These are phyloP conservation scores for Entelexis sorbosivorans DNA, from an alignment of 1,139 yeast genomes.

Conservation along the genomic window DNA sequence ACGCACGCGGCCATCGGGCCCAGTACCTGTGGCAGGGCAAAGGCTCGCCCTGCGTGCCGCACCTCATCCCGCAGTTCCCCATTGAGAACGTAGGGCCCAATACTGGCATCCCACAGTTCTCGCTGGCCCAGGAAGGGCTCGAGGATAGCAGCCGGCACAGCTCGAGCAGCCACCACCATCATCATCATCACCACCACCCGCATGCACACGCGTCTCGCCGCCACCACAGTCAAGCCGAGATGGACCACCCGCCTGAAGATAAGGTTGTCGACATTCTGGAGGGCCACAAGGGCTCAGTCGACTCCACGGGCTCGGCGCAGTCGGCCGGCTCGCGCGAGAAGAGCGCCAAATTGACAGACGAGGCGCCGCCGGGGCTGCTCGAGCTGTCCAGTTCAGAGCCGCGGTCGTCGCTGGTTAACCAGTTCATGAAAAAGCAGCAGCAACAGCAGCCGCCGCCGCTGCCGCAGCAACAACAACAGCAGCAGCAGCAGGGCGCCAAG, in stretches of 20 bases:
- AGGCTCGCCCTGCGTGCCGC: slow-evolving; percentile 28
- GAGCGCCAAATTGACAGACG: neutral
- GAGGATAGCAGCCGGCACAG: neutral
- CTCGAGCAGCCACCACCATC: neutral
- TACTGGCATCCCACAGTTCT: slow-evolving; percentile 13
- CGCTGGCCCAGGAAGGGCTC: slow-evolving; percentile 6
- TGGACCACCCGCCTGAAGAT: neutral
- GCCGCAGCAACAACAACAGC: neutral
- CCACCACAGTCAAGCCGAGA: neutral
- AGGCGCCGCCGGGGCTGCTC: neutral
- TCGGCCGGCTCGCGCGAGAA: neutral
- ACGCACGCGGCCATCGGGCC: slow-evolving; percentile 39
- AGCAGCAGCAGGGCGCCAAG: neutral
- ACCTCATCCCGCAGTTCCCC: slow-evolving; percentile 7
- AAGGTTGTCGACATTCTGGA: neutral
- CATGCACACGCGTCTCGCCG: neutral
- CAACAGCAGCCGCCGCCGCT: neutral
- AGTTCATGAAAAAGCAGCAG: slow-evolving; percentile 8
- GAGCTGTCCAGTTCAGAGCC: neutral
- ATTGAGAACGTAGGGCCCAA: neutral
- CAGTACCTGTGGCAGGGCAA: slow-evolving; percentile 42
- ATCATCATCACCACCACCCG: slow-evolving; percentile 2
- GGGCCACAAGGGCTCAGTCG: neutral
- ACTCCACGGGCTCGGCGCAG: neutral
- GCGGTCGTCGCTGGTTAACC: slow-evolving; percentile 1